A percentile compares a stretch with the other conserved stretches of the same genome.
phyloP scores from a whole-genome alignment of 148 eudicot genomes.

The Tetragonia tetragonoides region DNA sequence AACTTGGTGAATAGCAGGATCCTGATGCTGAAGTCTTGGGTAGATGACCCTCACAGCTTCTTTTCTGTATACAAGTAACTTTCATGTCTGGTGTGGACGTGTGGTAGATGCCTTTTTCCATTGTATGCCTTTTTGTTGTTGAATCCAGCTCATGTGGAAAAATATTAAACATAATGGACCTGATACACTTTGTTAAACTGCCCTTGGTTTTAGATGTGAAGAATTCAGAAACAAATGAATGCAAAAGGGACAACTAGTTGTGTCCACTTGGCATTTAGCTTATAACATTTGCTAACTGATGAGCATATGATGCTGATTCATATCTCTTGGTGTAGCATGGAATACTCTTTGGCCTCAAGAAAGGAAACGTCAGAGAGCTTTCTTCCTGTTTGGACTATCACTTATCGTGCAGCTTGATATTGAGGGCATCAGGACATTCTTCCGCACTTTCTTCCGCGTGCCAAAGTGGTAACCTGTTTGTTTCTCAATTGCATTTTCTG shows the following conservation, averaged over 20 bases:
- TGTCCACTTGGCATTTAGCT: neutral
- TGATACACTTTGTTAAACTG: neutral
- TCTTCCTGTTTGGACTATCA: conserved; percentile 91
- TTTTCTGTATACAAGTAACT: neutral
- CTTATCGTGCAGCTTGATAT: conserved; percentile 84
- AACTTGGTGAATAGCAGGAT: neutral
- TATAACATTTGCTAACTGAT: neutral
- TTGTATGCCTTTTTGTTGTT: neutral
- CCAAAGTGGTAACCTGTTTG: conserved; percentile 64
- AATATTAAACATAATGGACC: neutral
- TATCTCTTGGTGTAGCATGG: conserved; percentile 64
- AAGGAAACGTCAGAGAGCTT: conserved; percentile 93
- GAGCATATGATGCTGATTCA: neutral
- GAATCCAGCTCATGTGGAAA: neutral
- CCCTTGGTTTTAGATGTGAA: conserved; percentile 1
- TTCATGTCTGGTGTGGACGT: neutral
- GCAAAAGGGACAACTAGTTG: neutral
- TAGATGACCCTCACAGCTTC: neutral
- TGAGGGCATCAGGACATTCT: conserved; percentile 86
- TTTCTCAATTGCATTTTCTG: neutral
- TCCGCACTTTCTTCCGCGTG: conserved; percentile 79
- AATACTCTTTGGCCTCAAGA: conserved; percentile 98
- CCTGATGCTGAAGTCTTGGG: neutral
- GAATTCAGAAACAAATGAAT: neutral
- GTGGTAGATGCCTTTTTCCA: neutral